Percentiles rank a stretch among this genome's conserved stretches.
phyloP scores from a whole-genome alignment of 345 rosid species.

The Microthlaspi erraticum region DNA sequence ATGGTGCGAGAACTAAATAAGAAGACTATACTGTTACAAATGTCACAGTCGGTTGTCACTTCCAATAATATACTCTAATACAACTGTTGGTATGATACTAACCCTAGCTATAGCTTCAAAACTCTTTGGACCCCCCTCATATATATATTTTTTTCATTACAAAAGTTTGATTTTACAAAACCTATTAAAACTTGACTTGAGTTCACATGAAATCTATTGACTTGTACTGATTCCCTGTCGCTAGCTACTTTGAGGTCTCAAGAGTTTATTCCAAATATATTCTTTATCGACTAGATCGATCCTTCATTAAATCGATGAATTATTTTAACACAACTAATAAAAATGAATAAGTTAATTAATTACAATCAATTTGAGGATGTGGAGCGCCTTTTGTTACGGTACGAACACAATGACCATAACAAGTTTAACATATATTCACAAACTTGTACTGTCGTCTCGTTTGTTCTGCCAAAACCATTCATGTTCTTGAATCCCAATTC shows the following conservation, averaged over 20 bases:
- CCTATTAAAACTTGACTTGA: conserved; percentile 38
- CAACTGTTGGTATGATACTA: conserved; percentile 46
- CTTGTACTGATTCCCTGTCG: conserved; percentile 35
- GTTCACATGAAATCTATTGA: conserved; percentile 40
- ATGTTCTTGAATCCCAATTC: not conserved
- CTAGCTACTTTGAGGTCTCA: conserved; percentile 29
- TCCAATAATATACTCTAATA: conserved; percentile 46
- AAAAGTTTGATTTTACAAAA: conserved; percentile 37
- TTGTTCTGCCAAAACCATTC: conserved; percentile 2
- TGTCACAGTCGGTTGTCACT: conserved; percentile 63
- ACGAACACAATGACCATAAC: not conserved
- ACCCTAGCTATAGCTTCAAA: conserved; percentile 47
- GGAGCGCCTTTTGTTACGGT: not conserved
- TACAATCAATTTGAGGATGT: not conserved
- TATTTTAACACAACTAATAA: not conserved
- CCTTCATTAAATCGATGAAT: not conserved
- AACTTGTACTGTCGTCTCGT: not conserved
- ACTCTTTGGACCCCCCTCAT: conserved; percentile 40
- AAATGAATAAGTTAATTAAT: not conserved
- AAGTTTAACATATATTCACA: not conserved
- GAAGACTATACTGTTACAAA: conserved; percentile 40
- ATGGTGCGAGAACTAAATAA: conserved; percentile 14
- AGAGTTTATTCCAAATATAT: conserved; percentile 1
- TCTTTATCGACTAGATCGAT: not conserved
- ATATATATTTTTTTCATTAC: not conserved